Evolutionary conservation across 345 rosid species (phyloP).

Genomic region (Dimocarpus longan): DNA sequence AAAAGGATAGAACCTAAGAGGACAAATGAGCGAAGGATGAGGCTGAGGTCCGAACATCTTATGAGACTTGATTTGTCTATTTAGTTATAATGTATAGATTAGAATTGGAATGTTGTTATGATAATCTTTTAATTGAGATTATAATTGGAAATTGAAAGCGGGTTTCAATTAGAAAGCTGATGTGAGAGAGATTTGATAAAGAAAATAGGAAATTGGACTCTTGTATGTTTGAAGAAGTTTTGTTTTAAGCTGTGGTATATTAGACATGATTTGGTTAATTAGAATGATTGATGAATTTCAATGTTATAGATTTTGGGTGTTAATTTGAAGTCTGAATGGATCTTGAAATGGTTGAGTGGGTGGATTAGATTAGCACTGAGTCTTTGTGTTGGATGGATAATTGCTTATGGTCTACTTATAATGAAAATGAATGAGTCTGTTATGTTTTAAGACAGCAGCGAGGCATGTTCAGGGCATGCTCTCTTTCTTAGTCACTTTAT

Average conservation of each 20-base stretch:
- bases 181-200: background rate
- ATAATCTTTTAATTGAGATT: too few relatives aligned
- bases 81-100: too few relatives aligned
- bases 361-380: background rate
- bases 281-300: background rate
- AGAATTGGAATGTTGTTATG: too few relatives aligned
- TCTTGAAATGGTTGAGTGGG: conserved; percentile 5
- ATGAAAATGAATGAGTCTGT: background rate
- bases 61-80: too few relatives aligned
- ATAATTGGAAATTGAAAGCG: background rate
- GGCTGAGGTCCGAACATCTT: too few relatives aligned
- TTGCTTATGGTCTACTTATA: background rate
- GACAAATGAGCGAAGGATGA: too few relatives aligned
- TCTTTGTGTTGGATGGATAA: background rate
- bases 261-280: background rate
- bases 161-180: background rate
- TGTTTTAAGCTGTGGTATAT: background rate
- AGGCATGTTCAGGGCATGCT: background rate
- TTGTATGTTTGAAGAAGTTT: background rate
- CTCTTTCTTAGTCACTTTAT: background rate
- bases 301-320: background rate
- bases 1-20: too few relatives aligned
- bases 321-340: background rate
- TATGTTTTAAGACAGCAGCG: background rate
- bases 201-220: background rate